These are phyloP conservation scores for Fistulifera pelliculosa DNA, from an alignment of 108 stramenopile genomes.

Conservation along the genomic window DNA sequence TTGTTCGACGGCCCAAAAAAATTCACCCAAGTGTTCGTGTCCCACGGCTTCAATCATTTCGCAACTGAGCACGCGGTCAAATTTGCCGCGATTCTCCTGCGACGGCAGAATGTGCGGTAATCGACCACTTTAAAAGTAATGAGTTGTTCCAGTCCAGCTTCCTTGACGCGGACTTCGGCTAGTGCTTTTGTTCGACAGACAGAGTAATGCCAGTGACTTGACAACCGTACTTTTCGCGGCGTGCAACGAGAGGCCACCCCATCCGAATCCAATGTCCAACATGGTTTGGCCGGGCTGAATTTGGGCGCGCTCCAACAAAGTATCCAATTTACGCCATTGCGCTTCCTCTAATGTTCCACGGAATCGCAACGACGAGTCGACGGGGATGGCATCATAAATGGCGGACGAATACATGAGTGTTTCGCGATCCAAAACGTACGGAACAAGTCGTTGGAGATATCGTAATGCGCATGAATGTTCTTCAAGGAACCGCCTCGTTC, in stretches of 20 bases:
- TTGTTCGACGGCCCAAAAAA: conserved; percentile 87
- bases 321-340: conserved; percentile 92
- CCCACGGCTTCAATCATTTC: conserved; percentile 99
- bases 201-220: conserved; percentile 90
- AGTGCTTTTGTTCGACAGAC: conserved; percentile 88
- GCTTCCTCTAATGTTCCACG: conserved; percentile 81
- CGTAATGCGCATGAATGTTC: conserved; percentile 98
- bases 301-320: conserved; percentile 70
- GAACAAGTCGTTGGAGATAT: conserved; percentile 88
- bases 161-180: conserved; percentile 76
- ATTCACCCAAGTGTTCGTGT: conserved; percentile 83
- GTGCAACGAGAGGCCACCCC: conserved; percentile 90
- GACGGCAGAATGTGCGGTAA: conserved; percentile 44
- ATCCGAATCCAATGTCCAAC: conserved; percentile 95
- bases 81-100: conserved; percentile 52
- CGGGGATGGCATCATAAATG: conserved; percentile 68
- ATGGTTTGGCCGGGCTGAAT: conserved; percentile 64
- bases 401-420: conserved; percentile 91
- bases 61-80: conserved; percentile 90
- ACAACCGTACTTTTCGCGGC: conserved; percentile 88
- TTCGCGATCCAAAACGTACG: conserved; percentile 71
- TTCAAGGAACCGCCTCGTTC: conserved; percentile 56
- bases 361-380: conserved; percentile 14
- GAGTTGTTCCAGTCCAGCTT: conserved; percentile 70
- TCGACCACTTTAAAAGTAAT: conserved; percentile 88